Evolutionary conservation across 352 stramenopile genomes (phyloP), one percentile per base, ranked within the genome.

Genomic region (Pythium aristosporum): DNA sequence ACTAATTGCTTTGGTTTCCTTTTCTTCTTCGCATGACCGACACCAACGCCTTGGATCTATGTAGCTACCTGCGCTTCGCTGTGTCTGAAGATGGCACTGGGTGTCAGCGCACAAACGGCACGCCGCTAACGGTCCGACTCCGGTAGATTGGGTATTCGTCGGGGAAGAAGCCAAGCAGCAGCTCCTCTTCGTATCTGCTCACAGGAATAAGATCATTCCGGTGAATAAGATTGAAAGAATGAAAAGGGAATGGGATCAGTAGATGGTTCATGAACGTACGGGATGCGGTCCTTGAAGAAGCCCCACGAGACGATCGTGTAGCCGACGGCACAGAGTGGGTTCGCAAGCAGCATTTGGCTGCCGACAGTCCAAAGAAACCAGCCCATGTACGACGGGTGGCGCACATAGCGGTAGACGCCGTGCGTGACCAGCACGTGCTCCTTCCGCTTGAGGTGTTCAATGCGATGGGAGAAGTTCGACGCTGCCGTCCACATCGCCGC

Each of bases 341-440:
- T 99, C 15, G 81, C 86, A 15, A 99, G 69, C 47, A 99, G 60
- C 18, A 99, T 67, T 75, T 99, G 96, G 57, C 89, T 98, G 39
- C 92, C 93, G 47, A 98, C 75, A n/a, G 86, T 96, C 95, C 95
- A 99, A 68, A 95, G 97, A 68, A 97, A 99, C 89, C 97, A 99
- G 67, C 96, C 96, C 46, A 97, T 76, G 73, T 99, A 99, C 25
- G 87, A 97, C 65, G 96, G 96, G 76, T 99, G 96, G 37, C 96
- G 89, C 56, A 99, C 80, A 58, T 86, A 92, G 42, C 75, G 82
- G 71, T 98, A 98, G 46, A 98, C 74, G 65, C 91, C 91, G 73
- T 97, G 73, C 3, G 94, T 99, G 11, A 99, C 87, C 37, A 99
- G 70, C 49, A 91, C 65, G 68, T 99, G 96, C 66, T 97, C 92